Percentiles rank a stretch among this genome's conserved stretches.
phyloP scores from a whole-genome alignment of 2,329 filamentous ascomycete species.

The Aspergillus spinulosporus region DNA sequence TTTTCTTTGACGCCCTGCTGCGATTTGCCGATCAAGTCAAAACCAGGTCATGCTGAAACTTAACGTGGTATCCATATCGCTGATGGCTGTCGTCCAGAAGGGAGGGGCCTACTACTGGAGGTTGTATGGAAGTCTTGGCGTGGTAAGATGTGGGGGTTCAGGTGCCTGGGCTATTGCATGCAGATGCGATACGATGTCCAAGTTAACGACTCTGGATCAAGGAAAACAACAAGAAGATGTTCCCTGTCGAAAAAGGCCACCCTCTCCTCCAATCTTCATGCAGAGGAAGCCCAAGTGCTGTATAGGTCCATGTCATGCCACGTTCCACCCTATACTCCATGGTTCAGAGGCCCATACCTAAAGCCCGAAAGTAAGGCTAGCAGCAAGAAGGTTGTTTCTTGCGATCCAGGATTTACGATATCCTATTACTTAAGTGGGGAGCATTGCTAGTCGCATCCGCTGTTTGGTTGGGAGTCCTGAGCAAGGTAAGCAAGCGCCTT shows the following conservation, averaged over 20 bases:
- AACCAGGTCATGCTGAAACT: conserved; percentile 5
- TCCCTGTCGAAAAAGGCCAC: not conserved
- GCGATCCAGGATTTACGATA: not conserved
- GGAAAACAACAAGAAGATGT: not conserved
- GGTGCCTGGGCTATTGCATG: not conserved
- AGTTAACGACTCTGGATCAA: not conserved
- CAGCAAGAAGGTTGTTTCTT: not conserved
- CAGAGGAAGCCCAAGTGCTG: not conserved
- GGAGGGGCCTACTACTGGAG: not conserved
- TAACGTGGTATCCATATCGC: not conserved
- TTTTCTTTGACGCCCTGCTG: conserved; percentile 10
- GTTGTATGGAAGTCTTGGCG: not conserved
- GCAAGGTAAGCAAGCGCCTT: not conserved
- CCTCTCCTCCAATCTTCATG: not conserved
- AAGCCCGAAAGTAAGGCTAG: conserved; percentile 5
- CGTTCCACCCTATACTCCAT: conserved; percentile 1
- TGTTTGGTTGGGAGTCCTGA: not conserved
- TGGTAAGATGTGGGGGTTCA: not conserved
- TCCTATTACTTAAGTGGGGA: not conserved
- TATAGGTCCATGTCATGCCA: conserved; percentile 9
- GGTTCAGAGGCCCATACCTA: not conserved
- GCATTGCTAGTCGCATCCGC: not conserved
- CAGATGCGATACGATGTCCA: not conserved
- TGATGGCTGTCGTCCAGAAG: not conserved
- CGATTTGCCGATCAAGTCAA: not conserved